Evolutionary conservation across 2,329 filamentous ascomycete genomes (phyloP).

Genomic region (Epichloe hybrida): DNA sequence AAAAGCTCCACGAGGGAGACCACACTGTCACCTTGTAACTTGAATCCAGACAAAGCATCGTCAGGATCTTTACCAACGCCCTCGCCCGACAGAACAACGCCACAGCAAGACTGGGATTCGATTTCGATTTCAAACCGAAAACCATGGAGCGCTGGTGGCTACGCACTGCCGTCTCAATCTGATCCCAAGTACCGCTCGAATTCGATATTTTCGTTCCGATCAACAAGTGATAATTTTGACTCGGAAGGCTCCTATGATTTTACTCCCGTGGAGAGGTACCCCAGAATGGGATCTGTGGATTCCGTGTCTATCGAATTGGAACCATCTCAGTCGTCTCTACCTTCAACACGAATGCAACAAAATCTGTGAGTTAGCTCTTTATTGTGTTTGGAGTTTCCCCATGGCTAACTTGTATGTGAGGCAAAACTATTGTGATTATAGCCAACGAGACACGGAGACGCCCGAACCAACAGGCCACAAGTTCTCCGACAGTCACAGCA

Average conservation of each 20-base stretch:
- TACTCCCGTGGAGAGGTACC: conserved; percentile 11
- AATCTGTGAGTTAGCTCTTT: conserved; percentile 2
- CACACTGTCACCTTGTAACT: conserved; percentile 4
- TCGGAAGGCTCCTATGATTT: conserved; percentile 10
- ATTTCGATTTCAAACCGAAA: conserved; percentile 21
- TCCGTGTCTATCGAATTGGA: conserved; percentile 9
- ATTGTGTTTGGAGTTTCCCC: no score
- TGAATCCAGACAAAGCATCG: conserved; percentile 1
- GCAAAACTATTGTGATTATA: conserved; percentile 3
- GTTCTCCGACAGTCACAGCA: conserved; percentile 37
- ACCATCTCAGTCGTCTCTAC: not conserved
- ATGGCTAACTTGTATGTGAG: not conserved
- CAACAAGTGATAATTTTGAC: conserved; percentile 13
- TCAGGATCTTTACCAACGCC: conserved; percentile 18
- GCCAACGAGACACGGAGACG: not conserved
- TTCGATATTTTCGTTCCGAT: conserved; percentile 10
- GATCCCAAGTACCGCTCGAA: conserved; percentile 21
- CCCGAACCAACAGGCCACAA: conserved; percentile 13
- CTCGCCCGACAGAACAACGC: conserved; percentile 18
- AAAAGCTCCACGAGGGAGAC: conserved; percentile 5
- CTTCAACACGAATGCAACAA: not conserved
- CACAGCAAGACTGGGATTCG: conserved; percentile 11
- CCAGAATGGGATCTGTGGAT: conserved; percentile 19
- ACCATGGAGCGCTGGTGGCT: conserved; percentile 39
- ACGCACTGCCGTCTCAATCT: conserved; percentile 29